A percentile compares a stretch with the other conserved stretches of the same genome.
These are phyloP conservation scores for Sporothrix curviconia DNA, from an alignment of 2,329 filamentous ascomycete genomes.

Conservation along the genomic window DNA sequence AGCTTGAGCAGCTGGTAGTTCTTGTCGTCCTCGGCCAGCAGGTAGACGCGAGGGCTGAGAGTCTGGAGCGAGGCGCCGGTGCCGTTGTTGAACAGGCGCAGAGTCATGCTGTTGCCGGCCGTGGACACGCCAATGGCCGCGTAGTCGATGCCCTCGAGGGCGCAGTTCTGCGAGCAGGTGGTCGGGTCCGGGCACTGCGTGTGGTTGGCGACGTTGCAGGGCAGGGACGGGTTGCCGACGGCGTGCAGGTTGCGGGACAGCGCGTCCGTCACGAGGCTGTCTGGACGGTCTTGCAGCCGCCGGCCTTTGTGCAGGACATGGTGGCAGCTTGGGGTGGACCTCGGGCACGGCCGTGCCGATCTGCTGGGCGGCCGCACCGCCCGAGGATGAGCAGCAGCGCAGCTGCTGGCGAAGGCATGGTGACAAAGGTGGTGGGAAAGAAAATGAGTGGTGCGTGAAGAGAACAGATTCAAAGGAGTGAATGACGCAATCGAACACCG, in stretches of 20 bases:
- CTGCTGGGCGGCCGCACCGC: conserved; percentile 6
- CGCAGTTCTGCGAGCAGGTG: not conserved
- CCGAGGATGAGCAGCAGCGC: conserved; percentile 14
- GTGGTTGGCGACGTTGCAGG: conserved; percentile 14
- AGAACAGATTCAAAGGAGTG: not conserved
- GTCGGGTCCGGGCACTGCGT: conserved; percentile 2
- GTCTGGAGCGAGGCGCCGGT: not conserved
- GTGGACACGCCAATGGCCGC: not conserved
- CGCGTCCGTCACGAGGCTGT: conserved; percentile 11
- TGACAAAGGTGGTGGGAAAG: not conserved
- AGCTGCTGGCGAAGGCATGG: conserved; percentile 9
- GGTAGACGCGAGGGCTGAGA: conserved; percentile 28
- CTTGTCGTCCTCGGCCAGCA: conserved; percentile 23
- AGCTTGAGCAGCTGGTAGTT: conserved; percentile 46
- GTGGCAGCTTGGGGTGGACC: conserved; percentile 8
- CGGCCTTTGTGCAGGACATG: conserved; percentile 1
- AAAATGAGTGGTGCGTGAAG: not conserved
- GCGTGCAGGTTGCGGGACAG: not conserved
- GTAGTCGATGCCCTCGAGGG: not conserved
- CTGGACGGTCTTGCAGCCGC: conserved; percentile 6
- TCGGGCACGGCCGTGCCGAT: conserved; percentile 15
- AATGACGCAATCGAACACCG: conserved; percentile 12
- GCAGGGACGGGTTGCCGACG: conserved; percentile 10
- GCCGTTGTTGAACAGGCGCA: conserved; percentile 17
- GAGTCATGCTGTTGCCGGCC: not conserved